Conservation (phyloP, 2,329 filamentous ascomycete species). For the Coniochaeta hoffmannii region DNA sequence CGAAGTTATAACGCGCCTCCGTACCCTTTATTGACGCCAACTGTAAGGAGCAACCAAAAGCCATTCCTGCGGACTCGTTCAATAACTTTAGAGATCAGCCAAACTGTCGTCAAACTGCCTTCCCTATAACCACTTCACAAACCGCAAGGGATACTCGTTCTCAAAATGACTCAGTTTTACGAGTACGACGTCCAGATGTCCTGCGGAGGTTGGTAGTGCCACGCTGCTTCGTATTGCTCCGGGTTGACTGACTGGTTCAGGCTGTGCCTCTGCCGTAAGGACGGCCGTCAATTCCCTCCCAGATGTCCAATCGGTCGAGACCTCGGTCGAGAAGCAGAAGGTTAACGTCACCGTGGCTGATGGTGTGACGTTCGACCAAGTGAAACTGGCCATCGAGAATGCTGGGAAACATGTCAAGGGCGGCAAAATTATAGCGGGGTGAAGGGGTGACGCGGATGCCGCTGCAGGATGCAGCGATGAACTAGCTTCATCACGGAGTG, state of each 20-base stretch:
- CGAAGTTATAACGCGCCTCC: background rate
- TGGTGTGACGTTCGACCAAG: slow-evolving; percentile 3
- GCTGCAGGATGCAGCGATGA: background rate
- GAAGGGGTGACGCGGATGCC: background rate
- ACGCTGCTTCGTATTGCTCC: background rate
- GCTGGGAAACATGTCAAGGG: slow-evolving; percentile 1
- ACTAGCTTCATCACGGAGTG: background rate
- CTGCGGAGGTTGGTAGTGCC: background rate
- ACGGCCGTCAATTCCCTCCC: background rate
- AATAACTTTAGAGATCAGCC: background rate
- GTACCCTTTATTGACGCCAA: background rate
- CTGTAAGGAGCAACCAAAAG: background rate
- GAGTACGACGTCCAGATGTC: slow-evolving; percentile 2
- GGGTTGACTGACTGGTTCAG: background rate
- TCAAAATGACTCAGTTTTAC: background rate
- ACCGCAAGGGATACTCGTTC: background rate
- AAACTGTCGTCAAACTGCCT: background rate
- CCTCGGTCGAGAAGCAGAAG: slow-evolving; percentile 2
- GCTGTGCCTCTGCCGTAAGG: slow-evolving; percentile 1
- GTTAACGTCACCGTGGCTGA: slow-evolving; percentile 1
- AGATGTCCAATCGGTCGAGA: background rate
- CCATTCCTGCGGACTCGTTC: background rate
- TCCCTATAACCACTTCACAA: background rate
- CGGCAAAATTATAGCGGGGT: background rate
- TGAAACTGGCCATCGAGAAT: slow-evolving; percentile 2